Base-by-base conservation (phyloP, 495 filamentous ascomycete species). In the Neurospora sublineolata region DNA sequence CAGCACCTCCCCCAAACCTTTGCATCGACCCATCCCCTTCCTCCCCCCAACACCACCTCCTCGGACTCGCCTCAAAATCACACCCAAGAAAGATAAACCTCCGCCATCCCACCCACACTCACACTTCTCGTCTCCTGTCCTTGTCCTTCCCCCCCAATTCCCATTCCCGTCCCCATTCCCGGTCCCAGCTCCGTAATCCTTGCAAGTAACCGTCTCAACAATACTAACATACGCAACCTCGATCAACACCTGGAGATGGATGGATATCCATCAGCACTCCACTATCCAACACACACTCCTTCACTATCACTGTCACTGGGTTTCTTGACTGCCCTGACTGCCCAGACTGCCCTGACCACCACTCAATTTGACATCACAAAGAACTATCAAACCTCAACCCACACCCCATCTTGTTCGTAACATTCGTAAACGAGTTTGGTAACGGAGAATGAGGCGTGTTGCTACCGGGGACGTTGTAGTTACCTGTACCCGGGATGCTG, bases 361-460 rank as follows among this genome's bases (percentile, higher is more conserved):
- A 4, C 38, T 14, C 4, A 42, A 2, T 1, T n/a, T 44, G n/a
- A 72, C 68, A 37, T 67, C 44, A n/a, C 73, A 72, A 10, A 69
- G 4, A 20, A 20, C 67, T 72, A 41, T 71, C 69, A 37, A 68
- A 42, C 18, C 68, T 33, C 1, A 74, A 5, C 0, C 9, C 6
- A 23, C 73, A 72, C 3, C 14, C 27, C 12, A 72, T 39, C 0
- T 30, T 0, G 14, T 72, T 40, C 0, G 46, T 72, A 0, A 9
- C 3, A 4, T 70, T 72, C 14, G 73, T 70, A 14, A 36, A 3
- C 3, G 68, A 44, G 71, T 70, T 70, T 72, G 20, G 68, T 68
- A 5, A 75, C 23, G 33, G 10, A 27, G 33, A 72, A 72, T 0
- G 68, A 68, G 37, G 69, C 72, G 44, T 30, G 44, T 30, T 71